Conservation (phyloP, 2,329 filamentous ascomycete genomes). For the Coniella vitis region DNA sequence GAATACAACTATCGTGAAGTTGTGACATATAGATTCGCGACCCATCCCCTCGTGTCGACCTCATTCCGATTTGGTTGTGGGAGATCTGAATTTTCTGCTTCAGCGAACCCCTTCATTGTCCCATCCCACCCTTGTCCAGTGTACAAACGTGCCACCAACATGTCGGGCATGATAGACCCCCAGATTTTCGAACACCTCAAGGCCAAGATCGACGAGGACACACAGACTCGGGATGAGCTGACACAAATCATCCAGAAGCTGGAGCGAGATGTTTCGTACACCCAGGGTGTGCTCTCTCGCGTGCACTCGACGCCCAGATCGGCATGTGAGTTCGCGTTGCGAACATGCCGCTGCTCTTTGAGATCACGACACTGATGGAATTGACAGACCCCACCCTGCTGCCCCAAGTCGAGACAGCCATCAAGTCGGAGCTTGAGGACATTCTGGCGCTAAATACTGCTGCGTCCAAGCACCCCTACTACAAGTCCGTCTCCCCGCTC, state of each 20-base stretch:
- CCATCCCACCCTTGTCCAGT: background rate
- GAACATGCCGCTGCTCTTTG: background rate
- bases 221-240: constrained; percentile 73
- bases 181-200: constrained; percentile 84
- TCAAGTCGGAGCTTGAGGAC: constrained; percentile 65
- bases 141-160: constrained; percentile 1
- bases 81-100: too few species aligned
- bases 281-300: constrained; percentile 76
- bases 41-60: too few species aligned
- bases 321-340: constrained; percentile 34
- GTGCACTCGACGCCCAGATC: constrained; percentile 78
- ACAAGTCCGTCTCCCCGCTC: constrained; percentile 58
- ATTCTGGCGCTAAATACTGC: constrained; percentile 63
- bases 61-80: too few species aligned
- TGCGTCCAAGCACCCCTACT: constrained; percentile 86
- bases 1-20: too few species aligned
- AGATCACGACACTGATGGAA: background rate
- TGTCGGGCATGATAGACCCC: constrained; percentile 61
- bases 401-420: constrained; percentile 60
- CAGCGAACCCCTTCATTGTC: background rate
- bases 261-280: constrained; percentile 74
- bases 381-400: constrained; percentile 62
- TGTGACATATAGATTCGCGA: too few species aligned
- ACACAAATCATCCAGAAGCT: constrained; percentile 74
- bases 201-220: constrained; percentile 82